Evolutionary conservation across 73 alveolate genomes (phyloP).

Genomic region (Paramecium tetraurelia): DNA sequence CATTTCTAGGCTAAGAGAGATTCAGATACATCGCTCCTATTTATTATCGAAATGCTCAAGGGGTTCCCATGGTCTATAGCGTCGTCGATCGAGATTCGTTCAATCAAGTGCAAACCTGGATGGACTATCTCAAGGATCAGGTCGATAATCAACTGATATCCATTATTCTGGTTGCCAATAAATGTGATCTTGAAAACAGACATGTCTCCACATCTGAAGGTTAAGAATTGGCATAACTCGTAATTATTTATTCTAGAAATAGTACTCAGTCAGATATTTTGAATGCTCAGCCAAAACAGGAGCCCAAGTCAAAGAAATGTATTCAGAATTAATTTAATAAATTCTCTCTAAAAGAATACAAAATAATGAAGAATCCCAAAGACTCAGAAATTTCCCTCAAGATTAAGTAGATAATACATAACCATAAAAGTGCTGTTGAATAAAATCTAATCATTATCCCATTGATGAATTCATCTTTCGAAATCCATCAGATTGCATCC

Average conservation of each 20-base stretch:
- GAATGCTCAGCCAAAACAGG: conserved; percentile 43
- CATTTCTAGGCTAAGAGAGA: conserved; percentile 65
- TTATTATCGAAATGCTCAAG: conserved; percentile 75
- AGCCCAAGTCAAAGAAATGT: neutral
- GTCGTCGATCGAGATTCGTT: conserved; percentile 72
- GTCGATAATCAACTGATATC: conserved; percentile 44
- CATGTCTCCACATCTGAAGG: neutral
- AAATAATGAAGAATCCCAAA: neutral
- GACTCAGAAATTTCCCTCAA: neutral
- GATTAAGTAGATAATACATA: neutral
- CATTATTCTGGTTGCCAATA: conserved; percentile 63
- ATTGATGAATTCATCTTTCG: neutral
- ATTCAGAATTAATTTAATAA: neutral
- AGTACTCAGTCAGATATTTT: neutral
- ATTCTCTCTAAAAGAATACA: neutral
- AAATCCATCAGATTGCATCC: neutral
- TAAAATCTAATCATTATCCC: neutral
- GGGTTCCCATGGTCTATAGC: conserved; percentile 71
- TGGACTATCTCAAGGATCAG: conserved; percentile 70
- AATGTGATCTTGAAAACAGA: conserved; percentile 46
- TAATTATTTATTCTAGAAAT: neutral
- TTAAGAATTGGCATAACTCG: neutral
- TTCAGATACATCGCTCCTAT: conserved; percentile 71
- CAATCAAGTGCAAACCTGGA: conserved; percentile 72
- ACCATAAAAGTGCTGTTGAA: conserved; percentile 11